Conservation (phyloP, 352 stramenopile genomes). For the Detonula confervacea region DNA sequence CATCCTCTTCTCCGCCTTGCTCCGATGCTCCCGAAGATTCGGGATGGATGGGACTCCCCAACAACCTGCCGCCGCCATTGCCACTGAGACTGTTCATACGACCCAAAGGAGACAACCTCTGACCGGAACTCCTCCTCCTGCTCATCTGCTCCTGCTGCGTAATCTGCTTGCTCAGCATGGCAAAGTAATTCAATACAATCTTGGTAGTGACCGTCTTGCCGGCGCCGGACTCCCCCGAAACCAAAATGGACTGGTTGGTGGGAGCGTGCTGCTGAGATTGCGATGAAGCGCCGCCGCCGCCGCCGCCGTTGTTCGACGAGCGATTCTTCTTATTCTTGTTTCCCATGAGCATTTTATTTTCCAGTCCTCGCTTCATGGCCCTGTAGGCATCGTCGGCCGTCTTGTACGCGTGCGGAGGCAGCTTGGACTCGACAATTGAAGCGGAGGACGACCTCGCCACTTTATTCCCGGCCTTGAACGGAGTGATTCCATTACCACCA, state of each 20-base stretch:
- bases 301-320: background rate
- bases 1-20: background rate
- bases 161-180: constrained; percentile 76
- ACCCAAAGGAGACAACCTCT: no score
- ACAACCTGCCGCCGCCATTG: no score
- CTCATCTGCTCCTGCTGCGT: constrained; percentile 2
- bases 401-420: constrained; percentile 2
- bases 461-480: no score
- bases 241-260: constrained; percentile 83
- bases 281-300: background rate
- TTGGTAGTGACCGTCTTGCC: constrained; percentile 98
- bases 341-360: no score
- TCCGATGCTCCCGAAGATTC: no score
- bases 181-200: constrained; percentile 94
- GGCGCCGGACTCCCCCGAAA: constrained; percentile 89
- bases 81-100: no score
- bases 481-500: background rate
- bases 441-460: no score
- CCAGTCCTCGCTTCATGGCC: constrained; percentile 16
- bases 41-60: no score
- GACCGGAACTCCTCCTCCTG: no score
- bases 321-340: no score
- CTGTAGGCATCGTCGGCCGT: constrained; percentile 15
- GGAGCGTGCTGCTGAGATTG: no score
- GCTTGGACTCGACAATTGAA: no score